Base-by-base conservation (phyloP, 768 basidiomycete genomes). In the Lyophyllum semitale region DNA sequence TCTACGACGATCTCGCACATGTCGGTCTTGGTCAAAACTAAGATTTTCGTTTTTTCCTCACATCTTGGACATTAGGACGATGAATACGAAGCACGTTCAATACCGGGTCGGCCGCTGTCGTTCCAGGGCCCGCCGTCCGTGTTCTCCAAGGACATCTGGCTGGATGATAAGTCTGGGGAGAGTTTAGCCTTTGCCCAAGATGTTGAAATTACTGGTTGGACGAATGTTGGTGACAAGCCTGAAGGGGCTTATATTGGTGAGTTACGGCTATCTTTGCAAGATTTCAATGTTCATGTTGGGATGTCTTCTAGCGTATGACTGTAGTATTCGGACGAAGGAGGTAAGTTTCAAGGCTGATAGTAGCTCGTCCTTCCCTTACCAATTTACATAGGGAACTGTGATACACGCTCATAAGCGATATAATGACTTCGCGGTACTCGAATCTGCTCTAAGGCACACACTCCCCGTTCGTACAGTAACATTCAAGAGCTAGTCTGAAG, bases 391-490 rank as follows among this genome's bases (percentile, higher is more conserved):
- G 78, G 82, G 83, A 11, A 87, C 84, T 2, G 77, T 71, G 17
- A 85, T 89, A 30, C 87, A 88, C 54, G 78, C 77, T 2, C 81
- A 85, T 56, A 88, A 84, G 65, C 79, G 87, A 20, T 90, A 89
- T 66, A 84, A 76, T 22, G 84, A 82, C 3, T 90, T 91, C 63
- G 80, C 77, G 3, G 70, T 82, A 45, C 76, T 91, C 7, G 71
- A 83, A 37, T 57, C 64, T 12, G 67, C 73, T 1, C 74, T 91
- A 2, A 72, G 75, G 15, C 73, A 71, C 12, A 78, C 77, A 4
- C 68, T 90, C 2, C 84, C 86, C 0, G 84, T 86, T 61, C 47
- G 79, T 69, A 29, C 55, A 27, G 13, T 49, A 35, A 52, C n/a
- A 4, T 6, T 5, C 4, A 5, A 38, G n/a, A n/a, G n/a, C n/a